Base-by-base conservation (phyloP, 2,329 filamentous ascomycete genomes). In the Phaeomoniella chlamydospora region DNA sequence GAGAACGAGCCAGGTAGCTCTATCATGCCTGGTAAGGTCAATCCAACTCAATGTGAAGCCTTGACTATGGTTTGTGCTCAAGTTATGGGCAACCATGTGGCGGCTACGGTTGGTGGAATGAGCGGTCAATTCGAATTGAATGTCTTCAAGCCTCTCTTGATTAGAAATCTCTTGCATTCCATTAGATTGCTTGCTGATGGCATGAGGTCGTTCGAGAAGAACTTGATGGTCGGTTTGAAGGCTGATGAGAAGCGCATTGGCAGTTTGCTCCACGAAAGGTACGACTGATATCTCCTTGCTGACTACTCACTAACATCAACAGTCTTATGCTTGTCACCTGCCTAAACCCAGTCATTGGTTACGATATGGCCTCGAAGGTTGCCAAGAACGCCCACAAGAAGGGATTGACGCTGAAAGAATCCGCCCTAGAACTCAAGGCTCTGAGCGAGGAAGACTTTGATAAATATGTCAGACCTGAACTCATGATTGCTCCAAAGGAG, bases 331-430 rank as follows among this genome's bases (percentile, higher is more conserved):
- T 96, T 46, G 90, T 96, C 22, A 98, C 90, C 45, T 94, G 88
- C 70, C 71, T 96, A 43, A 94, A 94, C 72, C 86, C 87, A 48
- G 84, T 93, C 61, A 94, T 96, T 55, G 88, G 87, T 41, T 94
- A 94, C 62, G 87, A 94, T 57, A 92, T 92, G 83, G 87, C 87
- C 36, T 86, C 79, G 62, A 93, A 93, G 70, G 87, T 94, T 15
- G 87, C 87, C 53, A 94, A 94, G 78, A 92, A 98, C 55, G 90
- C 90, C 12, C 90, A 98, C 69, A 94, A 94, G 75, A 96, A 96
- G 75, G 86, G 86, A 19, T 64, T 88, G 35, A 94, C 86, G 15
- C 73, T 98, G 40, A 94, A 94, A 71, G 67, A 93, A 65, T 88
- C 81, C 52, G 88, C 90, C 14, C 77, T 96, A 70, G 84, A 96